Conservation (phyloP, 495 filamentous ascomycete species). For the Hypoxylon rickii region DNA sequence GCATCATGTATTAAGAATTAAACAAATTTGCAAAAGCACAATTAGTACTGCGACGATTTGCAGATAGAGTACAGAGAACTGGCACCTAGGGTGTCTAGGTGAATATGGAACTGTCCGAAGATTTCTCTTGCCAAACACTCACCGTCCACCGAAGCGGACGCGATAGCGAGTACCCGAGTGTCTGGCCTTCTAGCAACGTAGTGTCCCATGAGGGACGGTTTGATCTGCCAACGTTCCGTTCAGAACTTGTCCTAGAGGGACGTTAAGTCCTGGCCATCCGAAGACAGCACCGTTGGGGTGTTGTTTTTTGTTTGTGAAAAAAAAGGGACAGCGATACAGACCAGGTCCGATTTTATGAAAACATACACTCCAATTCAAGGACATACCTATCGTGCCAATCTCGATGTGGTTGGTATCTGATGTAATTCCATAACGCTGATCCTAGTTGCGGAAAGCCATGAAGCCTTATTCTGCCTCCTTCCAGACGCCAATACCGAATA, state of each 20-base stretch:
- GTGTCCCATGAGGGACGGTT: slow-evolving; percentile 39
- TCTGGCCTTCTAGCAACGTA: slow-evolving; percentile 70
- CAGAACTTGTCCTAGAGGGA: slow-evolving; percentile 55
- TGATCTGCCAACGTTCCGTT: slow-evolving; percentile 67
- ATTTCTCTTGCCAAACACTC: slow-evolving; percentile 75
- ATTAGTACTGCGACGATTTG: not conserved
- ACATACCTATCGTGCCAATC: slow-evolving; percentile 34
- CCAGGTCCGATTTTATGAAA: too few relatives aligned
- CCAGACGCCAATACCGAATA: slow-evolving; percentile 34
- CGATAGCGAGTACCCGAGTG: slow-evolving; percentile 52
- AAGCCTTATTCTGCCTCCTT: slow-evolving; percentile 17
- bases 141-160: slow-evolving; percentile 52
- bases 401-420: slow-evolving; percentile 36
- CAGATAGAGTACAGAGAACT: not conserved
- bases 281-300: slow-evolving; percentile 56
- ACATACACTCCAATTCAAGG: slow-evolving; percentile 9
- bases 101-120: slow-evolving; percentile 56
- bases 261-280: slow-evolving; percentile 52
- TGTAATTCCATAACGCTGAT: slow-evolving; percentile 30
- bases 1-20: too few relatives aligned
- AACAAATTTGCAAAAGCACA: not conserved
- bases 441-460: slow-evolving; percentile 17
- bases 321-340: too few relatives aligned
- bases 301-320: slow-evolving; percentile 5
- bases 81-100: too few relatives aligned